Evolutionary conservation across 441 rosid genomes (phyloP), one percentile per base, ranked within the genome.

Genomic region (Theobroma grandiflorum): DNA sequence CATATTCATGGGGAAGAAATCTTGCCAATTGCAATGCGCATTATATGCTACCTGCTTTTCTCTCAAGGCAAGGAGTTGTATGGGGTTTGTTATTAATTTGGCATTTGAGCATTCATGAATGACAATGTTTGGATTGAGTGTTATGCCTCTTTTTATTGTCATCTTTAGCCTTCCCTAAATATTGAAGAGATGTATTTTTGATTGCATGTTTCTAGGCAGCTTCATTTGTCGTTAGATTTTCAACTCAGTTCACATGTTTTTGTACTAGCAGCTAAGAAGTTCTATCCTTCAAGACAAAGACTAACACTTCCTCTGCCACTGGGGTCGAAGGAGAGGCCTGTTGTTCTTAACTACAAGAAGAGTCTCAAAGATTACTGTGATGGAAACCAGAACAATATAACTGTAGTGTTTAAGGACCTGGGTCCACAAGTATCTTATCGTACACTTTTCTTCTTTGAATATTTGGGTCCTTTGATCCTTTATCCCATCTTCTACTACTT

Each of bases 381-480:
- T 88, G 96, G 92, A 61, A 92, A 91, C 84, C 80, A 73, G 3
- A 84, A 81, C 64, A 86, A 75, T 68, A 70, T 95, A 78, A 93
- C 95, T 45, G 87, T 96, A 55, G 88, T 95, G 77, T 91, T 96
- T 82, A 96, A 93, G 91, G 99, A 96, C 86, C 86, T 96, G 77
- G 99, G 99, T 63, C 91, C 95, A n/a, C 99, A 96, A 90, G 97
- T 96, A 79, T 95, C 96, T n/a, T 95, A 96, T 84, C 93, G 92
- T 22, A 96, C 88, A 3, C 97, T 96, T 79, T 96, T 96, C 91
- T 95, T 96, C 95, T 96, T 79, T 0, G 99, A 96, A 82, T 96
- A 96, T 86, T 73, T 95, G 69, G 99, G 98, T 76, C 99, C 98
- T 63, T 81, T 96, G 86, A 57, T 96, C 53, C 87, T 96, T 80